Evolutionary conservation across 1,139 yeast species (phyloP).

Genomic region (Lodderomyces jiufengensis): DNA sequence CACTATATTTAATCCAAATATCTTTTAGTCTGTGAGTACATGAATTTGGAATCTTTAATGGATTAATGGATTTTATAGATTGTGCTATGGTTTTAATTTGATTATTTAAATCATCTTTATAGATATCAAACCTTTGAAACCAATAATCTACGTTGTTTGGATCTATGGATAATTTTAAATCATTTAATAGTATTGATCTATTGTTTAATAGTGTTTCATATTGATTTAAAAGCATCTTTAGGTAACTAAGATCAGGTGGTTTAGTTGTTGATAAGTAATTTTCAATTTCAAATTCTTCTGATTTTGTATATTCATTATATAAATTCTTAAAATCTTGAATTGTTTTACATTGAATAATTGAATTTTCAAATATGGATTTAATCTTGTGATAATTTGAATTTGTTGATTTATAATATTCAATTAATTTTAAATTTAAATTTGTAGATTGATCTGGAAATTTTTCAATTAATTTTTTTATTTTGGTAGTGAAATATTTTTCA

Average conservation of each 20-base stretch:
- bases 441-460: constrained; percentile 64
- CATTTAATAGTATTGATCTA: constrained; percentile 58
- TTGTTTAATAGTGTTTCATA: constrained; percentile 56
- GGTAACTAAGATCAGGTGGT: no score
- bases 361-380: constrained; percentile 47
- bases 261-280: no score
- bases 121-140: constrained; percentile 53
- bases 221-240: no score
- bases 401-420: constrained; percentile 43
- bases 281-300: constrained; percentile 46
- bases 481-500: constrained; percentile 6
- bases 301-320: constrained; percentile 62
- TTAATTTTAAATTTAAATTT: constrained; percentile 46
- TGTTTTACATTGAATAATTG: constrained; percentile 44
- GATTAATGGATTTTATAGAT: constrained; percentile 68
- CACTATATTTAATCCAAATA: constrained; percentile 72
- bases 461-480: constrained; percentile 15
- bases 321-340: constrained; percentile 61
- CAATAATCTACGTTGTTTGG: constrained; percentile 63
- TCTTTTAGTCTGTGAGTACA: constrained; percentile 37
- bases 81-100: constrained; percentile 57
- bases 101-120: constrained; percentile 30
- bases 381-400: constrained; percentile 39
- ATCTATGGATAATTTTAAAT: constrained; percentile 62
- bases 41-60: constrained; percentile 45